Percentiles rank a stretch among this genome's conserved stretches.
These are phyloP conservation scores for Gossypium lobatum DNA, from an alignment of 441 rosid genomes.

Conservation along the genomic window DNA sequence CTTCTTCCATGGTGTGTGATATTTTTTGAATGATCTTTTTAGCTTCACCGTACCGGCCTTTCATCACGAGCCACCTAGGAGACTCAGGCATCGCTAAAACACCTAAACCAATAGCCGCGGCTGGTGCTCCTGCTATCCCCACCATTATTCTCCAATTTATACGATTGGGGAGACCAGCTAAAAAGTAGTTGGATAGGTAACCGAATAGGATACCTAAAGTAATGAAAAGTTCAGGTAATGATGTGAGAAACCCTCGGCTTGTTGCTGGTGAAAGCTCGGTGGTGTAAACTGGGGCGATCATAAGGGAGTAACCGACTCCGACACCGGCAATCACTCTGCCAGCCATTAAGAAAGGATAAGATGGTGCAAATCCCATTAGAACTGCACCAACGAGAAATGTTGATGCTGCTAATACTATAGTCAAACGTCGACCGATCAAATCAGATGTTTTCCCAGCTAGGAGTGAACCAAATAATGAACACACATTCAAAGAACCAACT, in stretches of 20 bases:
- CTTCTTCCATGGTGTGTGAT: conserved; percentile 40
- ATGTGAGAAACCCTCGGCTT: conserved; percentile 52
- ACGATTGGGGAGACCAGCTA: conserved; percentile 35
- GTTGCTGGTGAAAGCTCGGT: conserved; percentile 60
- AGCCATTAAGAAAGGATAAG: conserved; percentile 40
- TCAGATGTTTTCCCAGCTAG: conserved; percentile 64
- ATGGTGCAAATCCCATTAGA: conserved; percentile 63
- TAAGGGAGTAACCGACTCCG: conserved; percentile 65
- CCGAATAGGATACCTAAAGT: conserved; percentile 52
- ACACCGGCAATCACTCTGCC: conserved; percentile 63
- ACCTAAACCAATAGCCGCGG: conserved; percentile 38
- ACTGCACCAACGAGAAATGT: conserved; percentile 56
- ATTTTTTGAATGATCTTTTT: conserved; percentile 37
- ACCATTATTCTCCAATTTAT: conserved; percentile 65
- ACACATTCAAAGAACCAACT: conserved; percentile 50
- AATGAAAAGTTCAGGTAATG: conserved; percentile 66
- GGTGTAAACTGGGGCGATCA: conserved; percentile 61
- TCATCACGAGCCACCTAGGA: conserved; percentile 62
- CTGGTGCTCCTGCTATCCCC: conserved; percentile 53
- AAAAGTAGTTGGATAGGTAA: conserved; percentile 40
- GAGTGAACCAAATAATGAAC: conserved; percentile 54
- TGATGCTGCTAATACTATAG: conserved; percentile 47
- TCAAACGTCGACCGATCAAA: conserved; percentile 51
- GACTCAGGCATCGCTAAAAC: conserved; percentile 64
- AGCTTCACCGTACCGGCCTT: conserved; percentile 42